Evolutionary conservation across 805 yeast species (phyloP), one percentile per base, ranked within the genome.

Genomic region (Ogataea paradorogensis): DNA sequence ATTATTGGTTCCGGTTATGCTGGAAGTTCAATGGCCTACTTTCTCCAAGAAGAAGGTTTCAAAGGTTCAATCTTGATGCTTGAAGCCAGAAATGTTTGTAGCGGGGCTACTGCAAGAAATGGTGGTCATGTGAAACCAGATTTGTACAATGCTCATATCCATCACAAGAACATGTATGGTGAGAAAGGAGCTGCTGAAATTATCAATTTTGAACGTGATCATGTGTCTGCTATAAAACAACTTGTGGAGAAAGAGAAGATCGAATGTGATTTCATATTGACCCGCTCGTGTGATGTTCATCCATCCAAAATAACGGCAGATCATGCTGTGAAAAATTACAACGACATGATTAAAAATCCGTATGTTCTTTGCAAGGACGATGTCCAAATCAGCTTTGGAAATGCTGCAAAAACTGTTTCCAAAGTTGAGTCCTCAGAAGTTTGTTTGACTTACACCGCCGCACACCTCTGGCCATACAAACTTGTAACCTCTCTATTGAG

Each of bases 121-220:
- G 76, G 77, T 15, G 77, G 77, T 2, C 77, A 72, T 46, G 47
- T 73, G 40, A 68, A 69, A 32, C 74, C 75, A 8, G 54, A 51
- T 30, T 33, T 42, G 11, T 54, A 58, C 41, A 31, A 36, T 33
- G 40, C 42, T 1, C 51, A 57, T 30, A 35, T 41, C 3, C 20
- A 22, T 2, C 49, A 45, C 25, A 47, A 37, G n/a, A 28, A 22
- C 1, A 42, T 45, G 35, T 52, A 55, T 35, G 58, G 65, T 38
- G 43, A 38, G 24, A 32, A 55, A 32, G 53, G 60, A 15, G 71
- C 63, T 20, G 67, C 69, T 3, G 63, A 61, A 28, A 57, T 63
- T 11, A 62, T 53, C 25, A 62, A 65, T 41, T 70, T 66, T 37
- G 75, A 69, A 42, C 53, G 49, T 15, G 62, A 46, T 5, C 70